These are phyloP conservation scores for Talaromyces funiculosus DNA, from an alignment of 2,329 filamentous ascomycete species.

Conservation along the genomic window DNA sequence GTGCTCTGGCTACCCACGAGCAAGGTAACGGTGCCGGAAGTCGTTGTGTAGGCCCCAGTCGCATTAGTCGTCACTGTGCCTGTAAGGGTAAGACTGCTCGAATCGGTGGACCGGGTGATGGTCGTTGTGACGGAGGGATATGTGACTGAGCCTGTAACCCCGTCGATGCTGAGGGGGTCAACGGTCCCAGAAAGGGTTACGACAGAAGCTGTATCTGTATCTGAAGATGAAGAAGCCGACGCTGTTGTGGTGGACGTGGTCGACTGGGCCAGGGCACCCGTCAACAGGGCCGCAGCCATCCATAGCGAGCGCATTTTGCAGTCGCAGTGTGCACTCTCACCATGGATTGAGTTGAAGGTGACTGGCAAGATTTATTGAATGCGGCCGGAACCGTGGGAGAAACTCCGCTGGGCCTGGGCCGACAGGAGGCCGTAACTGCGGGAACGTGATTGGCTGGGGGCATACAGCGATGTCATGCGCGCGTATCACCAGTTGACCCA, in stretches of 20 bases:
- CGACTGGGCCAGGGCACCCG: conserved; percentile 4
- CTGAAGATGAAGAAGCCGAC: neutral
- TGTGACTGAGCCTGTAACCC: conserved; percentile 30
- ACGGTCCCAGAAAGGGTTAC: conserved; percentile 22
- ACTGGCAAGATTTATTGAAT: neutral
- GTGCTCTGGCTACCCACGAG: conserved; percentile 34
- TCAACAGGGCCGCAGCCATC: conserved; percentile 7
- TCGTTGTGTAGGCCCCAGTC: conserved; percentile 27
- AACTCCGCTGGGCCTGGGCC: neutral
- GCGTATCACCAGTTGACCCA: neutral
- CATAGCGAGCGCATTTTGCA: conserved; percentile 11
- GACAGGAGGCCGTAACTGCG: neutral
- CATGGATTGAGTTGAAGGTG: no score
- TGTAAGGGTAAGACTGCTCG: conserved; percentile 13
- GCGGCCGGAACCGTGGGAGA: neutral
- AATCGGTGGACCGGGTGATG: conserved; percentile 17
- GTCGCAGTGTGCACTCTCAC: neutral
- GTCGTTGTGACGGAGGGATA: conserved; percentile 38
- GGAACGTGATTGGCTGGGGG: neutral
- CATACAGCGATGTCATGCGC: neutral
- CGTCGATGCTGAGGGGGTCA: conserved; percentile 23
- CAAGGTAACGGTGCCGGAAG: conserved; percentile 34
- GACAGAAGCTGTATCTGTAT: conserved; percentile 7
- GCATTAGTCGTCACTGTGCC: conserved; percentile 19
- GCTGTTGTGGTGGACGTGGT: neutral